A percentile compares a stretch with the other conserved stretches of the same genome.
These are phyloP conservation scores for Batrachochytrium dendrobatidis DNA, from an alignment of 371 early-diverging fungal species.

Conservation along the genomic window DNA sequence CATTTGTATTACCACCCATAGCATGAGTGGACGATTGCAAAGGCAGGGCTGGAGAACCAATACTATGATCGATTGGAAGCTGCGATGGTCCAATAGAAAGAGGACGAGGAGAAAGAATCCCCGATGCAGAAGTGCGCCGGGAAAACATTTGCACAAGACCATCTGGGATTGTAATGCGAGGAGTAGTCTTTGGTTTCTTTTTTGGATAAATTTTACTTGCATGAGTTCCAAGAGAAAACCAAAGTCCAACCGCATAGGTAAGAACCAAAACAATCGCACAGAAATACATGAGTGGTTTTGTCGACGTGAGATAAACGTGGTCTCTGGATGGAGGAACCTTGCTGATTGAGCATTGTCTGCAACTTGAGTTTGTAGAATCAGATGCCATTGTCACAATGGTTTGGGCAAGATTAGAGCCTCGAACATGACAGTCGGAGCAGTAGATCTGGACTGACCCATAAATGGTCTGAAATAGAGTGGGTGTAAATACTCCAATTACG, in stretches of 20 bases:
- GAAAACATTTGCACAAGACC: neutral
- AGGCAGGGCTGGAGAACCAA: no score
- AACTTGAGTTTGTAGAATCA: constrained; percentile 8
- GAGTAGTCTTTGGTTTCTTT: neutral
- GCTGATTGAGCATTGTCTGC: constrained; percentile 32
- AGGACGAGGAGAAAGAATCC: neutral
- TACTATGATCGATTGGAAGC: neutral
- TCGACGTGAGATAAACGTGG: constrained; percentile 70
- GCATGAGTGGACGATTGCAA: no score
- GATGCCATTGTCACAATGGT: neutral
- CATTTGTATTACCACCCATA: no score
- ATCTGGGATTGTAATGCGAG: neutral
- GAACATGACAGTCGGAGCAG: constrained; percentile 35
- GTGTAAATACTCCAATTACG: constrained; percentile 86
- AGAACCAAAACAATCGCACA: constrained; percentile 80
- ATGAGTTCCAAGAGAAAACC: constrained; percentile 90
- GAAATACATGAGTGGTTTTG: constrained; percentile 79
- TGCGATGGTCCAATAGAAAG: neutral
- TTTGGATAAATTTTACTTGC: constrained; percentile 74
- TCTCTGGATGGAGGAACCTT: constrained; percentile 69
- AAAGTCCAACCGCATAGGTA: constrained; percentile 84
- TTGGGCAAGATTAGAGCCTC: neutral
- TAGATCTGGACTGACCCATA: constrained; percentile 63
- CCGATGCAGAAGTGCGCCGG: neutral
- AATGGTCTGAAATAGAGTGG: constrained; percentile 87